A percentile compares a stretch with the other conserved stretches of the same genome.
Evolutionary conservation across 176 grass and related monocot genomes (phyloP).

Genomic region (Areca catechu): DNA sequence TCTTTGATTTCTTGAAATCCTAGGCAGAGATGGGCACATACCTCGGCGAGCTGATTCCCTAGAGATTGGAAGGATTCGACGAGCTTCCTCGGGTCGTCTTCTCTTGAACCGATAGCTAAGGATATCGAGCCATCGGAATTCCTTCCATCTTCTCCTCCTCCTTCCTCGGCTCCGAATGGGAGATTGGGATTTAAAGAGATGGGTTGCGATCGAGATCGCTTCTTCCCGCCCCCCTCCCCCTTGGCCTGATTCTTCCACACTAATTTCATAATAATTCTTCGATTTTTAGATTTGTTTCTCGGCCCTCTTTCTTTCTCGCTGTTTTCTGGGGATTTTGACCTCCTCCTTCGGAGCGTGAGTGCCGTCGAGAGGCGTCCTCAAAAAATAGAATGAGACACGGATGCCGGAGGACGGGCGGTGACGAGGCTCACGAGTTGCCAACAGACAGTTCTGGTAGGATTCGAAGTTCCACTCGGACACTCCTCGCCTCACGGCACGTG

Average conservation of each 20-base stretch:
- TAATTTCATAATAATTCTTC: neutral
- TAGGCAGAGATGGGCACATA: neutral
- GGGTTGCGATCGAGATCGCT: neutral
- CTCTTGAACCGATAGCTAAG: neutral
- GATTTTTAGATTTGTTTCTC: no score
- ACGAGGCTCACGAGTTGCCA: no score
- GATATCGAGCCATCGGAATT: no score
- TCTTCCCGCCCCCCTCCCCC: neutral
- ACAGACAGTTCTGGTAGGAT: no score
- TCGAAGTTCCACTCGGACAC: no score
- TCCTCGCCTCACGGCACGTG: no score
- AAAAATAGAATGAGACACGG: no score
- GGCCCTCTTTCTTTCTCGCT: no score
- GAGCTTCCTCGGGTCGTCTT: neutral
- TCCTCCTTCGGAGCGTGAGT: no score
- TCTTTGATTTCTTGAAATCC: neutral
- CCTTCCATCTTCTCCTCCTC: neutral
- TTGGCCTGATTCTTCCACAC: neutral
- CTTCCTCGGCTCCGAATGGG: neutral
- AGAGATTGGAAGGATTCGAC: neutral
- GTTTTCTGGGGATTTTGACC: no score
- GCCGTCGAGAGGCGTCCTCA: no score
- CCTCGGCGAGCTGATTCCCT: slow-evolving; percentile 2
- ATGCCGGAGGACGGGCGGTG: no score
- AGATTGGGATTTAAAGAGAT: neutral